A percentile compares a stretch with the other conserved stretches of the same genome.
These are phyloP conservation scores for Tolypocladium album DNA, from an alignment of 2,329 filamentous ascomycete species.

Conservation along the genomic window DNA sequence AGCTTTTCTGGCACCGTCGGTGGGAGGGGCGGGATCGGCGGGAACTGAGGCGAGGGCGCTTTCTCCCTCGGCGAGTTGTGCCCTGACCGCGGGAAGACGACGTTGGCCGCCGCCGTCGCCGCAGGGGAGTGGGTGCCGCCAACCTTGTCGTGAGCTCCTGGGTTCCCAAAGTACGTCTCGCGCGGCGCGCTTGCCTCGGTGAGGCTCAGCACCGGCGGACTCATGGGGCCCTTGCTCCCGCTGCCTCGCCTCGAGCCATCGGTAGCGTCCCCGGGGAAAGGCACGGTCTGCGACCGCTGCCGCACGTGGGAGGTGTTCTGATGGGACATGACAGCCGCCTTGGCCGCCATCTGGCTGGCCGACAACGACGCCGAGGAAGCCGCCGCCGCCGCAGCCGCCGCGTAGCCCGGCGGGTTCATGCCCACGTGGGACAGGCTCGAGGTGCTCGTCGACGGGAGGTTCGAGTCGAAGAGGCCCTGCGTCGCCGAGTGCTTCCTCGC, in stretches of 20 bases:
- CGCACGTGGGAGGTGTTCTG: constrained; percentile 41
- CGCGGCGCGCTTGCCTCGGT: constrained; percentile 54
- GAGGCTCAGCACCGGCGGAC: constrained; percentile 51
- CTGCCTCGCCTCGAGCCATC: constrained; percentile 33
- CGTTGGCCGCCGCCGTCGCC: constrained; percentile 55
- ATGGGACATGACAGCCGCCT: constrained; percentile 63
- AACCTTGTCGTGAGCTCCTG: constrained; percentile 40
- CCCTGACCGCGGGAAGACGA: constrained; percentile 58
- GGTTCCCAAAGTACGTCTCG: constrained; percentile 40
- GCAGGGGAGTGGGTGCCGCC: constrained; percentile 52
- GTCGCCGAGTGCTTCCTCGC: constrained; percentile 59
- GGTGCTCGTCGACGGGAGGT: constrained; percentile 50
- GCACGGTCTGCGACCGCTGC: constrained; percentile 66
- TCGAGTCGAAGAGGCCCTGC: constrained; percentile 68
- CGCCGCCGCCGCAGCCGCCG: constrained; percentile 18
- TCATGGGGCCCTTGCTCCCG: constrained; percentile 39
- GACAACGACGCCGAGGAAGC: constrained; percentile 23
- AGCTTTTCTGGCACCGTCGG: constrained; percentile 45
- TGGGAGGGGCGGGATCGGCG: constrained; percentile 25
- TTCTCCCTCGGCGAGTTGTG: constrained; percentile 38
- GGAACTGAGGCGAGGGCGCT: constrained; percentile 21
- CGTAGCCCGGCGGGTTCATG: constrained; percentile 29
- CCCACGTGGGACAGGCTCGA: constrained; percentile 43
- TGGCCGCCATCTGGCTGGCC: constrained; percentile 71
- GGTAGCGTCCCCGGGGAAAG: constrained; percentile 38